Evolutionary conservation across 2,329 filamentous ascomycete species (phyloP).

Genomic region (Setomelanomma holmii): DNA sequence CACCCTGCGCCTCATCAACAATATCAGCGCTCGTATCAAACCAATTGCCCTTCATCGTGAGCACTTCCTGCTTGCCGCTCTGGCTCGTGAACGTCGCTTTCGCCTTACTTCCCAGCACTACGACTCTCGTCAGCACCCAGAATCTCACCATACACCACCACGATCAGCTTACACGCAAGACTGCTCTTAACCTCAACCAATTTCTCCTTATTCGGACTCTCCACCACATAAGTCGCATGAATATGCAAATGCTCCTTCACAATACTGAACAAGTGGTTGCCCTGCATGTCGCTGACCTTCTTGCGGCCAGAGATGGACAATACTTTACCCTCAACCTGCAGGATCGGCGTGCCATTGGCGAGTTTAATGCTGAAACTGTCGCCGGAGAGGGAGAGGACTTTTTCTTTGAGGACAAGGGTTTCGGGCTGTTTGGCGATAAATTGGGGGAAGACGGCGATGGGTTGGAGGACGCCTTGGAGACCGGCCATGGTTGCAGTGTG

Average conservation of each 20-base stretch:
- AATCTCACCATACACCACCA: background rate
- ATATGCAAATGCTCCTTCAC: conserved; percentile 61
- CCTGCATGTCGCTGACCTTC: conserved; percentile 61
- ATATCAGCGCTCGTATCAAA: conserved; percentile 66
- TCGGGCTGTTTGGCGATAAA: conserved; percentile 38
- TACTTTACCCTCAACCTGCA: conserved; percentile 64
- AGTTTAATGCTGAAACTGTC: conserved; percentile 70
- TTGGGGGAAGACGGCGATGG: conserved; percentile 38
- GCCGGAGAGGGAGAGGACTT: conserved; percentile 66
- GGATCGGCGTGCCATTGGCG: conserved; percentile 60
- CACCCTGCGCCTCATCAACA: conserved; percentile 53
- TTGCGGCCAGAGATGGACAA: conserved; percentile 63
- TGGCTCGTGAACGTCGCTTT: conserved; percentile 59
- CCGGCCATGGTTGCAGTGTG: conserved; percentile 12
- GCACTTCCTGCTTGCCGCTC: conserved; percentile 31
- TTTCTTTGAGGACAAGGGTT: conserved; percentile 67
- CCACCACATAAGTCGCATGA: conserved; percentile 60
- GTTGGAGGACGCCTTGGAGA: conserved; percentile 20
- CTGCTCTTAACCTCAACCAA: conserved; percentile 65
- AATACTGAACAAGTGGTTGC: conserved; percentile 65
- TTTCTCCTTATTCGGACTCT: conserved; percentile 55
- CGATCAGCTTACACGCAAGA: conserved; percentile 56
- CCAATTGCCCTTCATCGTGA: conserved; percentile 67
- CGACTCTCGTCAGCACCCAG: background rate
- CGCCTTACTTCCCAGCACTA: conserved; percentile 63